These are phyloP conservation scores for Bipolaris sorokiniana DNA, from an alignment of 2,329 filamentous ascomycete species.

Conservation along the genomic window DNA sequence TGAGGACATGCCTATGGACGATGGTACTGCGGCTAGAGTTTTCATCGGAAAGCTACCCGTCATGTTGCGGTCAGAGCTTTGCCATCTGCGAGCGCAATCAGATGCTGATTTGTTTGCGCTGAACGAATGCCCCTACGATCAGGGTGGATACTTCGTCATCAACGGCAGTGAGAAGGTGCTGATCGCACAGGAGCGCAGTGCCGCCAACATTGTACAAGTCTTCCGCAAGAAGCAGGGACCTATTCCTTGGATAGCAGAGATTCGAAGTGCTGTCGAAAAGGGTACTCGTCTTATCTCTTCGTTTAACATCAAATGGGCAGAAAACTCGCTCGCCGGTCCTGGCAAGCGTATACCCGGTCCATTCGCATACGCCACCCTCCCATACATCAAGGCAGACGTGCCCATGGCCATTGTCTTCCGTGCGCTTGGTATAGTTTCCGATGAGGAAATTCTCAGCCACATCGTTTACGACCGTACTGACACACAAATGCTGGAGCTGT, in stretches of 20 bases:
- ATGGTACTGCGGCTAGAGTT: constrained; percentile 70
- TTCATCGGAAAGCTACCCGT: constrained; percentile 96
- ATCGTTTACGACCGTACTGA: constrained; percentile 97
- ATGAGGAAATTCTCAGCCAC: constrained; percentile 97
- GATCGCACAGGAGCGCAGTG: constrained; percentile 96
- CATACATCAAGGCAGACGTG: constrained; percentile 92
- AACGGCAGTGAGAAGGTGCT: constrained; percentile 98
- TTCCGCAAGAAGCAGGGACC: constrained; percentile 98
- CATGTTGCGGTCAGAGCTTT: constrained; percentile 98
- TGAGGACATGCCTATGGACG: constrained; percentile 53
- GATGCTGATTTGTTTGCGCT: constrained; percentile 88
- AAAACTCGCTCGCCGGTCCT: constrained; percentile 77
- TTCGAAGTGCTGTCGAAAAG: constrained; percentile 94
- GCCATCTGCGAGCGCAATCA: constrained; percentile 80
- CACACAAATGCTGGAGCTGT: constrained; percentile 95
- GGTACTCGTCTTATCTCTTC: constrained; percentile 94
- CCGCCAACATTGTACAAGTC: constrained; percentile 97
- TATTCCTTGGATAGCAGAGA: constrained; percentile 92
- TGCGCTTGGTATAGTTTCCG: constrained; percentile 92
- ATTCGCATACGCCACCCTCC: constrained; percentile 87
- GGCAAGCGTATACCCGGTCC: constrained; percentile 82
- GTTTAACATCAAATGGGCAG: constrained; percentile 86
- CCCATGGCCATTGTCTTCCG: constrained; percentile 96
- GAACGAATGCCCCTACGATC: constrained; percentile 97
- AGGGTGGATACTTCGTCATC: constrained; percentile 98